phyloP scores from a whole-genome alignment of 129 eudicot species.

The Dittrichia graveolens region DNA sequence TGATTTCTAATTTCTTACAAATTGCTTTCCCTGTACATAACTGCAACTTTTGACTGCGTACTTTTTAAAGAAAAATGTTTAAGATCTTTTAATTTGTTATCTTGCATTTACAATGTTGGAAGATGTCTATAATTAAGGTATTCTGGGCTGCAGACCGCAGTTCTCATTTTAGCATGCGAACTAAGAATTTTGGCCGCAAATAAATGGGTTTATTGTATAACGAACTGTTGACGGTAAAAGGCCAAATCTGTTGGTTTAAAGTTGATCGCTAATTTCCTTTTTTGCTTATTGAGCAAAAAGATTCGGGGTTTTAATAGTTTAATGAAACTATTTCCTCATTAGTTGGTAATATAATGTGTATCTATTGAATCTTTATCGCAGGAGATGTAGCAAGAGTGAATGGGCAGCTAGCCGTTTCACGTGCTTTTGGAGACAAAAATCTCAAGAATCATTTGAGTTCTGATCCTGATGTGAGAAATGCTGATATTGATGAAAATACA shows the following conservation, averaged over 20 bases:
- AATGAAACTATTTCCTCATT: neutral
- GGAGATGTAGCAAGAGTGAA: conserved; percentile 91
- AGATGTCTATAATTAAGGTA: too few relatives aligned
- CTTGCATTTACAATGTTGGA: too few relatives aligned
- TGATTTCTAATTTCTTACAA: too few relatives aligned
- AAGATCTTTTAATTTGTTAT: too few relatives aligned
- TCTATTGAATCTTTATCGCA: conserved; percentile 28
- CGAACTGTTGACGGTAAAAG: neutral
- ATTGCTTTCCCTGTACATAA: too few relatives aligned
- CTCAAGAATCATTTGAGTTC: conserved; percentile 71
- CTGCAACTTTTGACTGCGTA: too few relatives aligned
- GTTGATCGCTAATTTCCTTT: neutral
- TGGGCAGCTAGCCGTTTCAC: conserved; percentile 87
- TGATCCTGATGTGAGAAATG: conserved; percentile 72
- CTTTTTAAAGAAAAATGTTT: too few relatives aligned
- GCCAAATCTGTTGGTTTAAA: too few relatives aligned
- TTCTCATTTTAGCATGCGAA: neutral
- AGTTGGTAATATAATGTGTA: neutral
- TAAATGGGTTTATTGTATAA: neutral
- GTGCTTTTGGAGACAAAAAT: conserved; percentile 88
- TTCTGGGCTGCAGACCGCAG: too few relatives aligned
- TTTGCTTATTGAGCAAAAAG: neutral
- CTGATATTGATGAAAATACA: conserved; percentile 56
- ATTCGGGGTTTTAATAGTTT: neutral
- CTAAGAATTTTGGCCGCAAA: neutral